These are phyloP conservation scores for Rhizophagus prolifer DNA, from an alignment of 192 early-diverging fungal species.

Conservation along the genomic window DNA sequence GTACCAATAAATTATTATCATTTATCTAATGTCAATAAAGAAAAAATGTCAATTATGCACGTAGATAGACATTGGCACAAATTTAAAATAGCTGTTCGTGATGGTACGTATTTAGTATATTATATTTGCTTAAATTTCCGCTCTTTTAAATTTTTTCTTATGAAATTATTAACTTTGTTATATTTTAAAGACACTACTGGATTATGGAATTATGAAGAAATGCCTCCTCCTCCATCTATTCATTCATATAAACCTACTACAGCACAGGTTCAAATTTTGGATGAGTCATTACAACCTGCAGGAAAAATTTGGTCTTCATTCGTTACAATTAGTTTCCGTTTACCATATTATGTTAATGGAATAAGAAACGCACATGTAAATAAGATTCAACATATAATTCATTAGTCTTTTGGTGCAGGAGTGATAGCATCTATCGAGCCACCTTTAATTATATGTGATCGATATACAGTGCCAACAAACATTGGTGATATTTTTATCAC, in stretches of 20 bases:
- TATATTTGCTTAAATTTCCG: too few species aligned
- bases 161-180: too few species aligned
- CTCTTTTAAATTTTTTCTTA: too few species aligned
- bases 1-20: constrained; percentile 68
- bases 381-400: not conserved
- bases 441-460: constrained; percentile 80
- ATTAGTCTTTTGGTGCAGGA: constrained; percentile 67
- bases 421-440: constrained; percentile 73
- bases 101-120: constrained; percentile 51
- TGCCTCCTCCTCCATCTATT: constrained; percentile 61
- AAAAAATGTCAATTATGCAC: constrained; percentile 76
- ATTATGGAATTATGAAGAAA: constrained; percentile 73
- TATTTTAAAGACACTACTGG: constrained; percentile 52
- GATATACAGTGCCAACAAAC: constrained; percentile 75
- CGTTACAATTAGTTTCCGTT: constrained; percentile 75
- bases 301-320: constrained; percentile 77
- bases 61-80: constrained; percentile 86
- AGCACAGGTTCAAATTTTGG: constrained; percentile 70
- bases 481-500: constrained; percentile 80
- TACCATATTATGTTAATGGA: constrained; percentile 77
- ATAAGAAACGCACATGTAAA: constrained; percentile 59
- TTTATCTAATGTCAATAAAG: constrained; percentile 79
- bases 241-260: constrained; percentile 55
- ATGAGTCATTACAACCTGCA: constrained; percentile 68
- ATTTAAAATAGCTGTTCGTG: constrained; percentile 75